These are phyloP conservation scores for Blastocystis sp. DNA, from an alignment of 352 stramenopile species.

Conservation along the genomic window DNA sequence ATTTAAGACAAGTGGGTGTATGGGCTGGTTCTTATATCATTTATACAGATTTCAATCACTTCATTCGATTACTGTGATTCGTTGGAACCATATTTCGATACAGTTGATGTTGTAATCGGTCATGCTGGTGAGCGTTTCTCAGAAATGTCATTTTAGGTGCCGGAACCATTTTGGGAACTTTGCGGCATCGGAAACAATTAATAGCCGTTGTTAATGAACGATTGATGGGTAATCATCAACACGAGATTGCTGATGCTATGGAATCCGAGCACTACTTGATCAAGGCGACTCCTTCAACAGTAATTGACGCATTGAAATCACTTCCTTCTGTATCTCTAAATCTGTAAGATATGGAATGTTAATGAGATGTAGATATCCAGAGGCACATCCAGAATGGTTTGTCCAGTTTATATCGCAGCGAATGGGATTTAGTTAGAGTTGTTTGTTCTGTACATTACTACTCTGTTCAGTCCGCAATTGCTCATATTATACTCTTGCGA, in stretches of 20 bases:
- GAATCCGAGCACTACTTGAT: conserved; percentile 23
- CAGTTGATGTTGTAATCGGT: conserved; percentile 12
- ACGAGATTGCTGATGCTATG: conserved; percentile 64
- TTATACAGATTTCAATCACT: background rate
- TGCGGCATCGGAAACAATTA: background rate
- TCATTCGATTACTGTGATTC: conserved; percentile 42
- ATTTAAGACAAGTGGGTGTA: conserved; percentile 12
- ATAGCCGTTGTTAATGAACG: conserved; percentile 60
- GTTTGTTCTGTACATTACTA: background rate
- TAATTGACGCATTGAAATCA: background rate
- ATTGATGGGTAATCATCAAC: conserved; percentile 65
- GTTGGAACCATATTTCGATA: background rate
- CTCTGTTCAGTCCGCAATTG: background rate
- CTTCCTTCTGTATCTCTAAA: background rate
- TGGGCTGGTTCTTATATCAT: background rate
- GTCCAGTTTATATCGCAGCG: background rate
- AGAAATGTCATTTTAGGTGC: conserved; percentile 8
- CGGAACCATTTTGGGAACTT: conserved; percentile 48
- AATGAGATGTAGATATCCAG: conserved; percentile 43
- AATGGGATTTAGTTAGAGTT: background rate
- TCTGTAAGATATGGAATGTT: background rate
- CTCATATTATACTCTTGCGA: background rate
- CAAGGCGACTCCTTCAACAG: background rate
- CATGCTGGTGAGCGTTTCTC: conserved; percentile 33
- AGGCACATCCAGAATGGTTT: conserved; percentile 35